Percentiles rank a stretch among this genome's conserved stretches.
Evolutionary conservation across 1,284 basidiomycete species (phyloP).

Genomic region (Fomitopsis schrenkii): DNA sequence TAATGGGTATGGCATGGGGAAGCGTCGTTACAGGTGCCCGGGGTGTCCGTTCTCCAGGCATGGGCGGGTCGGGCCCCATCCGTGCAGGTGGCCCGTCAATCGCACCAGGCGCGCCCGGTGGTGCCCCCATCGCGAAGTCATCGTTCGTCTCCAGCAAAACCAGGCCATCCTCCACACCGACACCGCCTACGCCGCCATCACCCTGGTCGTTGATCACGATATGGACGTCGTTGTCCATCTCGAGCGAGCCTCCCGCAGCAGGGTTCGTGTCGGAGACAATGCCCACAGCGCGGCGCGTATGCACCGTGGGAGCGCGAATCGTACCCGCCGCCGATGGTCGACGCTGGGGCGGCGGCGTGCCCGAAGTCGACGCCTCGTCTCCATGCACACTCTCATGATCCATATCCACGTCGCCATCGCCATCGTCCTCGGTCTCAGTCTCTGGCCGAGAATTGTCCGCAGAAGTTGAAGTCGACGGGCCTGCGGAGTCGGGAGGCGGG

Average conservation of each 20-base stretch:
- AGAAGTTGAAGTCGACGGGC: conserved; percentile 50
- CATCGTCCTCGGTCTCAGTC: conserved; percentile 73
- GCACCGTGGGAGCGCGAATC: conserved; percentile 23
- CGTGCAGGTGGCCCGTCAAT: conserved; percentile 38
- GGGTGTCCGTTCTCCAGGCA: conserved; percentile 26
- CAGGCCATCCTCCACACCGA: conserved; percentile 68
- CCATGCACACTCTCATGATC: conserved; percentile 41
- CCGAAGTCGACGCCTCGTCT: conserved; percentile 22
- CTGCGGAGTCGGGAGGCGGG: conserved; percentile 22
- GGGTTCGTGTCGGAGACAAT: conserved; percentile 52
- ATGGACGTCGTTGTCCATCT: conserved; percentile 52
- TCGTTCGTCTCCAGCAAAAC: conserved; percentile 67
- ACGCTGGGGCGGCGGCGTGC: conserved; percentile 35
- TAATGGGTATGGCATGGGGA: conserved; percentile 17
- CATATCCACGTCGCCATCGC: conserved; percentile 55
- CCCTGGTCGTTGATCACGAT: conserved; percentile 63
- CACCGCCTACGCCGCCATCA: conserved; percentile 37
- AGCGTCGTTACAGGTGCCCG: conserved; percentile 25
- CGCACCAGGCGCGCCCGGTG: conserved; percentile 78
- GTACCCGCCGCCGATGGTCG: conserved; percentile 34
- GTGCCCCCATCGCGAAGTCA: conserved; percentile 83
- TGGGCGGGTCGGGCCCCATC: conserved; percentile 20
- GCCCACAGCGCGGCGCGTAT: conserved; percentile 49
- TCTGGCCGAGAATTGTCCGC: conserved; percentile 57
- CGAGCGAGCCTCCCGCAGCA: conserved; percentile 35